A percentile compares a stretch with the other conserved stretches of the same genome.
These are phyloP conservation scores for Diaporthe amygdali DNA, from an alignment of 2,329 filamentous ascomycete species.

Conservation along the genomic window DNA sequence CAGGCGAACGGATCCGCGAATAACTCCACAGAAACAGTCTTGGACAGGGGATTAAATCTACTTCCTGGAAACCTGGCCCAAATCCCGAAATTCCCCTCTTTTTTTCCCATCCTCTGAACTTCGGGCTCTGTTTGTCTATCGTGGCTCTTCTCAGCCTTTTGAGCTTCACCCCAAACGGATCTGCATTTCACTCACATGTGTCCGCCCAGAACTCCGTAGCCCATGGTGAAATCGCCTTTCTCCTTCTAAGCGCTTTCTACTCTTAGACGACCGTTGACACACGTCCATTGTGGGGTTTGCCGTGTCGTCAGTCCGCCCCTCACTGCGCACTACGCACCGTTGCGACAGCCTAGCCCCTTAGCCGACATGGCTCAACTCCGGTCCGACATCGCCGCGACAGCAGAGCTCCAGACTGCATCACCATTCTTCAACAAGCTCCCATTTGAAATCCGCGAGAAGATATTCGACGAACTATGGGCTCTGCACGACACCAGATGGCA, in stretches of 20 bases:
- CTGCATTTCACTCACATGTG: background rate
- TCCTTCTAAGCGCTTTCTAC: background rate
- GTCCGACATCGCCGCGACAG: conserved; percentile 40
- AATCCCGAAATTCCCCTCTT: conserved; percentile 6
- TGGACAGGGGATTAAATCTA: background rate
- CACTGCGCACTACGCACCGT: background rate
- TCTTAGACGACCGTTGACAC: background rate
- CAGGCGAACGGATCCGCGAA: background rate
- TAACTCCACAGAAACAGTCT: background rate
- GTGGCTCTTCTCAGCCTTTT: background rate
- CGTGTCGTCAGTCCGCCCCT: background rate
- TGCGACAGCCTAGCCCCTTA: background rate
- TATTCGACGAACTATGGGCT: conserved; percentile 36
- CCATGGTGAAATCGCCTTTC: no score
- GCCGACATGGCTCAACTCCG: conserved; percentile 32
- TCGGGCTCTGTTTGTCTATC: background rate
- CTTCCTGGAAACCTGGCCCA: background rate
- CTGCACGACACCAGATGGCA: conserved; percentile 30
- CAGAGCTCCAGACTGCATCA: conserved; percentile 50
- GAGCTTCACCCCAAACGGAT: background rate
- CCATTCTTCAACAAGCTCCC: conserved; percentile 35
- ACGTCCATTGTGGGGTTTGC: background rate
- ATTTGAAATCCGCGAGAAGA: conserved; percentile 36
- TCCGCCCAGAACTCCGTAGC: background rate
- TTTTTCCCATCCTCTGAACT: background rate